Evolutionary conservation across 2,329 filamentous ascomycete species (phyloP).

Genomic region (Botrytis aclada): DNA sequence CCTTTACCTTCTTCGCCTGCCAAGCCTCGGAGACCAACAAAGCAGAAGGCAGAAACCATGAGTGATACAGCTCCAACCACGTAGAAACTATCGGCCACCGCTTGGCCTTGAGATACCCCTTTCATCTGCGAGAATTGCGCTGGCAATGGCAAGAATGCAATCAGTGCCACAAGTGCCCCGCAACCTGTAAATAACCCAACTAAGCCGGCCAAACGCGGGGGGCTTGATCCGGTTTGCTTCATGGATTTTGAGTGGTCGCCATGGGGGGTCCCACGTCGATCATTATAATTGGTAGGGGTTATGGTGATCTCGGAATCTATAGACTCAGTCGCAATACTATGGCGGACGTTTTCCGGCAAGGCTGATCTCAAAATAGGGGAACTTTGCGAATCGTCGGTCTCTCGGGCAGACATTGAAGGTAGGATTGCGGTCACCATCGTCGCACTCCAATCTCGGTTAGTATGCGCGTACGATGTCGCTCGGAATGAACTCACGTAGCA

Average conservation of each 20-base stretch:
- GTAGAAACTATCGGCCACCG: constrained; percentile 84
- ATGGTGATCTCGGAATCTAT: constrained; percentile 74
- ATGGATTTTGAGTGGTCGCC: constrained; percentile 23
- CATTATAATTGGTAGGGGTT: constrained; percentile 57
- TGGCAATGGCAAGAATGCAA: constrained; percentile 81
- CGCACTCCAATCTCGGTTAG: constrained; percentile 45
- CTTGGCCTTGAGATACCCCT: constrained; percentile 68
- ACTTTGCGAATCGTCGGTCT: constrained; percentile 29
- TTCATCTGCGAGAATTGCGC: constrained; percentile 69
- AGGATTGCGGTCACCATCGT: constrained; percentile 98
- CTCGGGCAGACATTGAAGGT: constrained; percentile 60
- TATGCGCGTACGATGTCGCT: constrained; percentile 14
- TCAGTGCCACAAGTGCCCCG: constrained; percentile 80
- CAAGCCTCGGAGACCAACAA: constrained; percentile 68
- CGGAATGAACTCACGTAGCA: constrained; percentile 60
- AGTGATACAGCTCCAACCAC: constrained; percentile 73
- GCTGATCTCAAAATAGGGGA: constrained; percentile 16
- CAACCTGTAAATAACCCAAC: constrained; percentile 92
- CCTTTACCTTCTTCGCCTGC: constrained; percentile 76
- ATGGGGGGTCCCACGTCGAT: constrained; percentile 15
- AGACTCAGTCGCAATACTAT: constrained; percentile 62
- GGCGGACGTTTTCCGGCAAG: constrained; percentile 38
- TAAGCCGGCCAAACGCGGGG: constrained; percentile 70
- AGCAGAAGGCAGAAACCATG: constrained; percentile 69
- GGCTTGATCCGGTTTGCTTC: constrained; percentile 44